These are phyloP conservation scores for Leccinum broughii DNA, from an alignment of 768 basidiomycete genomes.

Conservation along the genomic window DNA sequence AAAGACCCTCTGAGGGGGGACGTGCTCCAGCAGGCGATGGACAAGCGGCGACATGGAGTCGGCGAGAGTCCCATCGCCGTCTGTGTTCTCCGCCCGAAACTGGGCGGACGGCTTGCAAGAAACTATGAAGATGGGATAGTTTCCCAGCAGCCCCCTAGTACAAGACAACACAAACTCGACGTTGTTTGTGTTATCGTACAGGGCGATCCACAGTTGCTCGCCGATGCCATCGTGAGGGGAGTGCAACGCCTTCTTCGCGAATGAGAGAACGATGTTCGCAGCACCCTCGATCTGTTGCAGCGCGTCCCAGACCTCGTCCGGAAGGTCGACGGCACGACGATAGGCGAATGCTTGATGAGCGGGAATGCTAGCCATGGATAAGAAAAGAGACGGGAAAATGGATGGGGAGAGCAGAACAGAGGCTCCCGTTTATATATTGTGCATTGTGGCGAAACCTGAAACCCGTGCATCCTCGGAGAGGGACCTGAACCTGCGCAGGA, in stretches of 20 bases:
- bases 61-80: background rate
- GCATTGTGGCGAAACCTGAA: background rate
- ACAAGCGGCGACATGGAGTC: background rate
- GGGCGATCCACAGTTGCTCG: conserved; percentile 35
- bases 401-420: conserved; percentile 9
- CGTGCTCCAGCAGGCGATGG: background rate
- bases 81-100: background rate
- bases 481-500: background rate
- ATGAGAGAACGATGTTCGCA: conserved; percentile 44
- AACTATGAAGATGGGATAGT: conserved; percentile 53
- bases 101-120: background rate
- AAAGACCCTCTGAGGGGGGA: background rate
- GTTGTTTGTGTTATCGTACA: conserved; percentile 18
- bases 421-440: conserved; percentile 6
- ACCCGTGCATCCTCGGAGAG: background rate
- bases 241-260: conserved; percentile 33
- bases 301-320: conserved; percentile 29
- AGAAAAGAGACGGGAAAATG: background rate
- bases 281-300: conserved; percentile 31
- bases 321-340: conserved; percentile 17
- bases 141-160: conserved; percentile 51
- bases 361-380: conserved; percentile 18
- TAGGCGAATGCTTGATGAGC: conserved; percentile 6
- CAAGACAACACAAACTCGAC: conserved; percentile 51
- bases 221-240: background rate